Base-by-base conservation (phyloP, 441 rosid genomes). In the Pelargonium australe region DNA sequence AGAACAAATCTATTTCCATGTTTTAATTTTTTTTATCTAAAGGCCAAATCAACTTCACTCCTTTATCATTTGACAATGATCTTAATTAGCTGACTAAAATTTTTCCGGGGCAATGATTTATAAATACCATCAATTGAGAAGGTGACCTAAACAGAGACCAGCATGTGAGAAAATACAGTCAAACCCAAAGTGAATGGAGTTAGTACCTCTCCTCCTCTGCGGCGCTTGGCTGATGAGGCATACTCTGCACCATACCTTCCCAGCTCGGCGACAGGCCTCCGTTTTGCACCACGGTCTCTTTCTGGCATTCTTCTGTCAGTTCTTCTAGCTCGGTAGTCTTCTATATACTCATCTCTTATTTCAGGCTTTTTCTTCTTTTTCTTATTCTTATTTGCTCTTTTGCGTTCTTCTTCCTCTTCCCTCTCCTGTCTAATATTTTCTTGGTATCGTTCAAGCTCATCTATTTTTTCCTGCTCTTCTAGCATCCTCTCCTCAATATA, bases 171-270 rank as follows among this genome's bases (percentile, higher is more conserved):
- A 7, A 43, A 43, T 8, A 43, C 47, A 43, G 47, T 7, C 47
- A 41, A 64, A 53, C 44, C 7, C 66, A 76, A 28, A 75, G 60
- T 37, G 44, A 68, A 34, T 3, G 79, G 51, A 70, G 45, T 34
- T 63, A 57, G 70, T 92, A 92, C 98, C 98, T 90, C 96, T 74
- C 99, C 98, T 43, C 85, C 96, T 82, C 91, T 92, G 17, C 95
- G 95, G 40, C 96, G 93, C 81, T 95, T 95, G 53, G 96, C 79
- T 67, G 87, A 86, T 19, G 92, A 82, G 58, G 79, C 87, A 73
- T 70, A 81, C 63, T 90, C 95, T 47, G 86, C 77, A 58, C 83
- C 72, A 71, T 77, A 79, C 58, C 64, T 74, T 51, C 83, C 86
- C 67, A 78, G 49, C 72, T 91, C 97, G 7, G 73, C 69, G 64